Percentiles rank a stretch among this genome's conserved stretches.
Evolutionary conservation across 345 rosid genomes (phyloP).

Genomic region (Camelina sativa): DNA sequence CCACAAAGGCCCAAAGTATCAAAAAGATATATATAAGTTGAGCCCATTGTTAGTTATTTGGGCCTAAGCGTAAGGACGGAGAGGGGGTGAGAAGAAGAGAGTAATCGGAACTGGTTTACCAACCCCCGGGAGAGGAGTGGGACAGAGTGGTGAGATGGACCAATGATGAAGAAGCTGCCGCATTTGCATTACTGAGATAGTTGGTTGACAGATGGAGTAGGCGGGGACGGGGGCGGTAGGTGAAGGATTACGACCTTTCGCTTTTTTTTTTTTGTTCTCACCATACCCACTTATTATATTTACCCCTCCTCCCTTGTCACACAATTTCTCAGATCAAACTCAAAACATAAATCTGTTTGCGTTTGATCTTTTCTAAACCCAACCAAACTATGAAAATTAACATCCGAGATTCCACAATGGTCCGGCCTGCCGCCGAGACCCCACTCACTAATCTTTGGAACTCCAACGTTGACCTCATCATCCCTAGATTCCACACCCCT

Average conservation of each 20-base stretch:
- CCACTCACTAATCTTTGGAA: slow-evolving; percentile 72
- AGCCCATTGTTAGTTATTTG: too few relatives aligned
- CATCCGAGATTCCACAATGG: slow-evolving; percentile 75
- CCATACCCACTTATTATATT: slow-evolving; percentile 7
- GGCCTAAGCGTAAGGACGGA: too few relatives aligned
- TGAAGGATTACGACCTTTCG: slow-evolving; percentile 38
- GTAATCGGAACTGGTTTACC: slow-evolving; percentile 18
- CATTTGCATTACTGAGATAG: slow-evolving; percentile 10
- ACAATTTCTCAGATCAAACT: slow-evolving; percentile 1
- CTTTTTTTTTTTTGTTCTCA: not conserved
- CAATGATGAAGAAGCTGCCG: not conserved
- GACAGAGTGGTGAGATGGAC: slow-evolving; percentile 7
- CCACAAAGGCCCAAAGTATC: too few relatives aligned
- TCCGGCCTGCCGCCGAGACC: slow-evolving; percentile 71
- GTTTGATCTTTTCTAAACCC: not conserved
- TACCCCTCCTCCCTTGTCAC: not conserved
- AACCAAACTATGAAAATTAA: slow-evolving; percentile 54
- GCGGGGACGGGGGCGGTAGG: slow-evolving; percentile 40
- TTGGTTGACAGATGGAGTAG: slow-evolving; percentile 42
- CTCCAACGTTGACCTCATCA: slow-evolving; percentile 86
- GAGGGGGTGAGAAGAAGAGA: not conserved
- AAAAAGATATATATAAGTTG: too few relatives aligned
- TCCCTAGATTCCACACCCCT: slow-evolving; percentile 88
- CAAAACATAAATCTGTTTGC: not conserved
- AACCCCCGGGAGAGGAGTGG: slow-evolving; percentile 31